A percentile compares a stretch with the other conserved stretches of the same genome.
Conservation (phyloP, 257 asterid species). For the Nicotiana paniculata region DNA sequence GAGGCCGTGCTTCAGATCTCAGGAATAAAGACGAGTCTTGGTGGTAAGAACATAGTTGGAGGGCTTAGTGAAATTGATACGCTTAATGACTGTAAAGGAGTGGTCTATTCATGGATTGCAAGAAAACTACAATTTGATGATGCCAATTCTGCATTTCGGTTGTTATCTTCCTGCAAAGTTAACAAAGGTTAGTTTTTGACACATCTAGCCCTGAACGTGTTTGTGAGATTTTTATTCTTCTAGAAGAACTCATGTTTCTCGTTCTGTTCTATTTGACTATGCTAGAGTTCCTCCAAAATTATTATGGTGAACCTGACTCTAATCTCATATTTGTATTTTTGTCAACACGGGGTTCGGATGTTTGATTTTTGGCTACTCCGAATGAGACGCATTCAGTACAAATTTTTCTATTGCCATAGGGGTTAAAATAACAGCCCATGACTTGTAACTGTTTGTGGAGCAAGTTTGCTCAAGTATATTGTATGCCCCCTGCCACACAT, state of each 20-base stretch:
- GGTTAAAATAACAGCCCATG: not conserved
- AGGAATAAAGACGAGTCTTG: slow-evolving; percentile 40
- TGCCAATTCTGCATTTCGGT: slow-evolving; percentile 73
- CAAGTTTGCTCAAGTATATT: no score
- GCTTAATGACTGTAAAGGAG: slow-evolving; percentile 80
- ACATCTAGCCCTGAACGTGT: not conserved
- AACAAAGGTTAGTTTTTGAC: slow-evolving; percentile 58
- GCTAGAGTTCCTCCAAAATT: not conserved
- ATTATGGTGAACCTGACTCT: not conserved
- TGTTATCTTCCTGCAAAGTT: slow-evolving; percentile 91
- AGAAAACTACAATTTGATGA: slow-evolving; percentile 65
- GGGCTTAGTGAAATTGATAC: slow-evolving; percentile 40
- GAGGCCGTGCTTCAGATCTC: slow-evolving; percentile 79
- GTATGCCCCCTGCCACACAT: no score
- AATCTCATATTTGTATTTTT: not conserved
- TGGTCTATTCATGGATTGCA: slow-evolving; percentile 79
- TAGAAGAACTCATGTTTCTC: not conserved
- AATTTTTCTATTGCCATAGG: not conserved
- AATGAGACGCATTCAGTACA: not conserved
- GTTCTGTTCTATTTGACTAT: not conserved
- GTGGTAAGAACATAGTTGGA: slow-evolving; percentile 50
- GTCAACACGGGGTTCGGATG: not conserved
- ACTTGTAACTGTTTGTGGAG: not conserved
- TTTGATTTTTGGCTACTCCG: not conserved
- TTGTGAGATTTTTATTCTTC: not conserved